A percentile compares a stretch with the other conserved stretches of the same genome.
These are phyloP conservation scores for Aspergillus sp. DNA, from an alignment of 2,329 filamentous ascomycete genomes.

Conservation along the genomic window DNA sequence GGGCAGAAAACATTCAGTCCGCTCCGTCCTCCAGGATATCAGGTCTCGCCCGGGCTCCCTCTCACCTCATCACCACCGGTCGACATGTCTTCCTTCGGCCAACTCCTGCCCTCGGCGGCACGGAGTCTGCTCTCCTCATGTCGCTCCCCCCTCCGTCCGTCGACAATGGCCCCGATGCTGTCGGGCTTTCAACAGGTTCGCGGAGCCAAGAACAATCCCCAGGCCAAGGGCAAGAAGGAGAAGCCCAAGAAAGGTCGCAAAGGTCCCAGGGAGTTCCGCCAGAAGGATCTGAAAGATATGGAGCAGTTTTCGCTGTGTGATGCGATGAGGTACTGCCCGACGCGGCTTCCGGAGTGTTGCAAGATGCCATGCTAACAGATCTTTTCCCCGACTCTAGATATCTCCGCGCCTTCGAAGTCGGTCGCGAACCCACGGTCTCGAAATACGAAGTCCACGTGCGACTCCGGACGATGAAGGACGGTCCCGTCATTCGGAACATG, in stretches of 20 bases:
- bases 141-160: slow-evolving; percentile 26
- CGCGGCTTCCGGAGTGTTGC: slow-evolving; percentile 7
- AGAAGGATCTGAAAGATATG: slow-evolving; percentile 60
- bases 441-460: slow-evolving; percentile 91
- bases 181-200: slow-evolving; percentile 34
- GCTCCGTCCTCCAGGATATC: slow-evolving; percentile 15
- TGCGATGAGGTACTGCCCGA: slow-evolving; percentile 68
- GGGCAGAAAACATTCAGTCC: slow-evolving; percentile 31
- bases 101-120: slow-evolving; percentile 33
- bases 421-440: slow-evolving; percentile 64
- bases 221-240: slow-evolving; percentile 48
- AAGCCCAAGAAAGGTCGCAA: slow-evolving; percentile 63
- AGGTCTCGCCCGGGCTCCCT: neutral
- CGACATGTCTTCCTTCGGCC: slow-evolving; percentile 35
- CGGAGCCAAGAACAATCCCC: slow-evolving; percentile 32
- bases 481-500: slow-evolving; percentile 81
- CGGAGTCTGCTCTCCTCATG: slow-evolving; percentile 34
- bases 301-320: slow-evolving; percentile 81
- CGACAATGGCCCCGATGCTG: slow-evolving; percentile 31
- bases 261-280: slow-evolving; percentile 63
- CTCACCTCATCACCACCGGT: neutral
- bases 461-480: slow-evolving; percentile 78
- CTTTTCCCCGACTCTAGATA: slow-evolving; percentile 56
- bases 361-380: slow-evolving; percentile 12
- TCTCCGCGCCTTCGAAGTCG: slow-evolving; percentile 88